A percentile compares a stretch with the other conserved stretches of the same genome.
phyloP scores from a whole-genome alignment of 768 basidiomycete genomes.

The Piloderma croceum region DNA sequence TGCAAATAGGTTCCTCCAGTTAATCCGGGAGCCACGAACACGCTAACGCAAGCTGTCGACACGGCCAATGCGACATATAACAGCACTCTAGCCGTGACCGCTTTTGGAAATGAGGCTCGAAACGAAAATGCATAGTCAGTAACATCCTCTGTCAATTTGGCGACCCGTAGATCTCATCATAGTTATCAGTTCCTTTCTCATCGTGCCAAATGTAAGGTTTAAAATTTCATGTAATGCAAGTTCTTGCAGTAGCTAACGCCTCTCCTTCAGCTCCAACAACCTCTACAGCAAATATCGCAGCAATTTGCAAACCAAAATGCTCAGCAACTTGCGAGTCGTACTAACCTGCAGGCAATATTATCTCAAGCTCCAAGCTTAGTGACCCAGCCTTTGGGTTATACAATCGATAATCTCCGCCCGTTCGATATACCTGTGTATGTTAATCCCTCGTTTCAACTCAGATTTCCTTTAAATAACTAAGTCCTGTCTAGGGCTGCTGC shows the following conservation, averaged over 20 bases:
- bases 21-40: constrained; percentile 34
- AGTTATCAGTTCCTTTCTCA: constrained; percentile 2
- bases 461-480: not conserved
- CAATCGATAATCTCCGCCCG: constrained; percentile 44
- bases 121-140: constrained; percentile 58
- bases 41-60: constrained; percentile 32
- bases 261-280: no score
- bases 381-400: constrained; percentile 43
- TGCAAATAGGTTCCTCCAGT: constrained; percentile 23
- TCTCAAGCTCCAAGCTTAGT: constrained; percentile 45
- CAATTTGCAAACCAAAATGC: constrained; percentile 32
- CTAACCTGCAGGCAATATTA: constrained; percentile 33
- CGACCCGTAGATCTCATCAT: no score
- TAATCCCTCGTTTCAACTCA: not conserved
- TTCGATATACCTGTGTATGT: constrained; percentile 56
- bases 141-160: no score
- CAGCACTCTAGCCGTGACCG: constrained; percentile 43
- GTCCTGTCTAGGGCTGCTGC: constrained; percentile 49
- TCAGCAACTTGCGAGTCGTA: constrained; percentile 21
- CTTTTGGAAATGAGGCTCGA: constrained; percentile 43
- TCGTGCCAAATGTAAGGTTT: constrained; percentile 10
- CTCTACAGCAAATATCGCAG: constrained; percentile 35
- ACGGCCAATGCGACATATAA: constrained; percentile 41
- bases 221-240: no score
- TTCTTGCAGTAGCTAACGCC: no score